These are phyloP conservation scores for Mariannaea sp. DNA, from an alignment of 2,329 filamentous ascomycete species.

Conservation along the genomic window DNA sequence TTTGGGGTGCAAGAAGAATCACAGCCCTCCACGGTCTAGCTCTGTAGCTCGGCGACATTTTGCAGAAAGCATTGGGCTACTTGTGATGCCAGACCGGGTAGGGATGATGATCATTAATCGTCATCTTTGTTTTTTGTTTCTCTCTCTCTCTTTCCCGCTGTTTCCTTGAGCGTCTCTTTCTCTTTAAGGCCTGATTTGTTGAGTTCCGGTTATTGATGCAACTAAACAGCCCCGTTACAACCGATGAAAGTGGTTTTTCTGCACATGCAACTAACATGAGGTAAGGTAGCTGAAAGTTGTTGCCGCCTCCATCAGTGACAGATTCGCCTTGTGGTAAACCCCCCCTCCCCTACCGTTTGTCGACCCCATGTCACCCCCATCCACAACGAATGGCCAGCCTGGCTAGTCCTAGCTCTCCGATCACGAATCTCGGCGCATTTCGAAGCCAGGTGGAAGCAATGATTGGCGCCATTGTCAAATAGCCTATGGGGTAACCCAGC, in stretches of 20 bases:
- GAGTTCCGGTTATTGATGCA: too few species aligned
- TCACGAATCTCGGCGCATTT: constrained; percentile 4
- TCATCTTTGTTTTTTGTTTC: too few species aligned
- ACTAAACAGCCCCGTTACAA: not conserved
- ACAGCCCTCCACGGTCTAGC: not conserved
- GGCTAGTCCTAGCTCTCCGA: not conserved
- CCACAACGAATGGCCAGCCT: not conserved
- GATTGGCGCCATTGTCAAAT: constrained; percentile 2
- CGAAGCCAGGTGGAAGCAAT: not conserved
- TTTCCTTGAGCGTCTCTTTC: too few species aligned
- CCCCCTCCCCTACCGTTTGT: not conserved
- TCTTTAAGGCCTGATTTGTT: too few species aligned
- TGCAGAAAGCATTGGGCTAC: not conserved
- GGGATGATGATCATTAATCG: too few species aligned
- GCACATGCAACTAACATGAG: too few species aligned
- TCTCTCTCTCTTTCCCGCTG: not conserved
- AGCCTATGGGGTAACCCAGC: not conserved
- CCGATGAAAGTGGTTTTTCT: not conserved
- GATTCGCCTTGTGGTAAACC: not conserved
- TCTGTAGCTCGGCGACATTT: not conserved
- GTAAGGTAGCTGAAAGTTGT: too few species aligned
- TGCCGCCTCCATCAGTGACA: too few species aligned
- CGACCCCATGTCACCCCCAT: not conserved
- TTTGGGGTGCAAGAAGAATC: not conserved
- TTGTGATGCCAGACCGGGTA: too few species aligned